phyloP scores from a whole-genome alignment of 345 rosid species.

The Eucalyptus caleyi region DNA sequence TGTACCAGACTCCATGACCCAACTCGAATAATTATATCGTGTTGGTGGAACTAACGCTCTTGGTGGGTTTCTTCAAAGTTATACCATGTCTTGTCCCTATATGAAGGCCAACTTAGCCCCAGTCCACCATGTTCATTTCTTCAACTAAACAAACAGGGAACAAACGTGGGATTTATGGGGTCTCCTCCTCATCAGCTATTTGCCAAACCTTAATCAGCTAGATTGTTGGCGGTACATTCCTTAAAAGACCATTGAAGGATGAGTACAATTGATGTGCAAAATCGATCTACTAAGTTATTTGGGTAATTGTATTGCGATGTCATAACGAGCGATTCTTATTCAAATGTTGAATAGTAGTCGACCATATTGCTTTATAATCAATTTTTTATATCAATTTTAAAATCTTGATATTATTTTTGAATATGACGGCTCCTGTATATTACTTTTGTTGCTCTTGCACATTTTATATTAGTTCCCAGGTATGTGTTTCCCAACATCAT shows the following conservation, averaged over 20 bases:
- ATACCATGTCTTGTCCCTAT: not conserved
- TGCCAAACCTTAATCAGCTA: not conserved
- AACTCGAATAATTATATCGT: not conserved
- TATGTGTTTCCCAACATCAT: not conserved
- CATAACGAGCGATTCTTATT: not conserved
- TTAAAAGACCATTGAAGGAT: not conserved
- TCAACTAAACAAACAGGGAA: not conserved
- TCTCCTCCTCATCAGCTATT: not conserved
- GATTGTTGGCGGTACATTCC: not conserved
- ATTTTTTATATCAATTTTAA: not conserved
- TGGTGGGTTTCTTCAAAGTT: not conserved
- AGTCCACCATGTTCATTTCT: not conserved
- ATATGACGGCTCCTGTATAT: not conserved
- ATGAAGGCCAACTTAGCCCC: not conserved
- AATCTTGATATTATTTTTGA: not conserved
- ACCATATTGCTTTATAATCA: not conserved
- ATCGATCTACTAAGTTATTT: not conserved
- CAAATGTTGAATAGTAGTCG: not conserved
- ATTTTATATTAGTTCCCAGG: not conserved
- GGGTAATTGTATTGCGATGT: not conserved
- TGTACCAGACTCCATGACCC: not conserved
- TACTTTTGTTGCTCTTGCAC: not conserved
- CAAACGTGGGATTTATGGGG: not conserved
- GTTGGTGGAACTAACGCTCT: conserved; percentile 11
- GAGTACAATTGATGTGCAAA: not conserved